Conservation (phyloP, 495 filamentous ascomycete species). For the Bryoglossum gracile region DNA sequence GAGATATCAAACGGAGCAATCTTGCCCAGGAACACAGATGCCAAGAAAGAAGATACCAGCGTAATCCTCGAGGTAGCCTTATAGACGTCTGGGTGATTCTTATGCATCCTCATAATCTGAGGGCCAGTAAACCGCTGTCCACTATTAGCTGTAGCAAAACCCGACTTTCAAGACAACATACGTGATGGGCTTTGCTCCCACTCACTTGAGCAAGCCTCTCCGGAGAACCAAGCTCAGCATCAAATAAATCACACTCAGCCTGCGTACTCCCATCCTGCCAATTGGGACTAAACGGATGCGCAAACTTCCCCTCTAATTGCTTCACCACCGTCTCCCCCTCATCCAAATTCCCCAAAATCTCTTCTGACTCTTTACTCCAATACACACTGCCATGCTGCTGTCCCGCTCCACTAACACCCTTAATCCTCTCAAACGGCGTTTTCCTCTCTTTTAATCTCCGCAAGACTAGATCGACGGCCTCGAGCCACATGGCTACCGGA, state of each 20-base stretch:
- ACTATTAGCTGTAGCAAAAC: neutral
- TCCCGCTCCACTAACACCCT: slow-evolving; percentile 82
- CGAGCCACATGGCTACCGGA: slow-evolving; percentile 89
- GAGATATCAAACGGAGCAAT: slow-evolving; percentile 88
- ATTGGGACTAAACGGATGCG: slow-evolving; percentile 84
- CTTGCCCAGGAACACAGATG: slow-evolving; percentile 79
- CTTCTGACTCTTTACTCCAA: slow-evolving; percentile 71
- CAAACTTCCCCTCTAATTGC: slow-evolving; percentile 62
- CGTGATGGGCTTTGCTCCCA: slow-evolving; percentile 90
- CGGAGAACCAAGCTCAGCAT: slow-evolving; percentile 55
- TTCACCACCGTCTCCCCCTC: slow-evolving; percentile 52
- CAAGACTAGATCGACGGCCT: slow-evolving; percentile 81
- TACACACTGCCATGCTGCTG: slow-evolving; percentile 96
- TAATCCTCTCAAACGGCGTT: slow-evolving; percentile 68
- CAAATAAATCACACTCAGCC: slow-evolving; percentile 81
- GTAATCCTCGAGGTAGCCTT: slow-evolving; percentile 75
- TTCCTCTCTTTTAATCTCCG: slow-evolving; percentile 61
- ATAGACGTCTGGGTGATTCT: slow-evolving; percentile 75
- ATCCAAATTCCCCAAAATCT: slow-evolving; percentile 53
- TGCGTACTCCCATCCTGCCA: slow-evolving; percentile 98
- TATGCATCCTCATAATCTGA: slow-evolving; percentile 83
- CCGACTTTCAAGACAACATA: slow-evolving; percentile 40
- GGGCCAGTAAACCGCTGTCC: slow-evolving; percentile 90
- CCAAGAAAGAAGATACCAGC: slow-evolving; percentile 90
- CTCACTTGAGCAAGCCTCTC: slow-evolving; percentile 68